Evolutionary conservation across 768 basidiomycete species (phyloP).

Genomic region (Amanita inopinata): DNA sequence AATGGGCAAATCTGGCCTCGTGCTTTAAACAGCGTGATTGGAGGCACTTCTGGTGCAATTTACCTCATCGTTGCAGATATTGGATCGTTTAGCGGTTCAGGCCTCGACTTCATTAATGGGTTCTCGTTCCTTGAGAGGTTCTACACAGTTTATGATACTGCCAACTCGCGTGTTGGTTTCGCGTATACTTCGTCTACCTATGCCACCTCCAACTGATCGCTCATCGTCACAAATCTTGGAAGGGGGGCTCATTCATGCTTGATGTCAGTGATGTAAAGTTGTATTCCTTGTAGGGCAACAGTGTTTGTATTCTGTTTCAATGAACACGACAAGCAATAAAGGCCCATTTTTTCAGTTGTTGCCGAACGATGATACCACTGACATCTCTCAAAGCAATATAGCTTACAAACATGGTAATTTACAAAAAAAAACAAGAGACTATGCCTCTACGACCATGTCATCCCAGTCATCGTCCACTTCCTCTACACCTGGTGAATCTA

Average conservation of each 20-base stretch:
- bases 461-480: constrained; percentile 21
- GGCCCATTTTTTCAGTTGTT: too few species aligned
- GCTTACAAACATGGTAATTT: too few species aligned
- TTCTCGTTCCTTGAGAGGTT: constrained; percentile 39
- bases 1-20: constrained; percentile 70
- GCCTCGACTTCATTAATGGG: constrained; percentile 59
- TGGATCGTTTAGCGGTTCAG: constrained; percentile 38
- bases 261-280: too few species aligned
- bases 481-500: constrained; percentile 6
- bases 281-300: too few species aligned
- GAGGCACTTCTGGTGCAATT: constrained; percentile 39
- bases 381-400: too few species aligned
- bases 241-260: too few species aligned
- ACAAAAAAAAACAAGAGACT: not conserved
- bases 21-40: constrained; percentile 43
- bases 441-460: constrained; percentile 17
- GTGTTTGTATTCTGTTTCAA: too few species aligned
- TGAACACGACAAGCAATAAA: too few species aligned
- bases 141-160: constrained; percentile 58
- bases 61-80: constrained; percentile 51
- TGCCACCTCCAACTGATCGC: constrained; percentile 32
- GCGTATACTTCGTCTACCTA: constrained; percentile 43
- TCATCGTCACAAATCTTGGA: too few species aligned
- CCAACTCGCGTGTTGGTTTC: constrained; percentile 44
- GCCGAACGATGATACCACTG: too few species aligned